Evolutionary conservation across 805 yeast genomes (phyloP), one percentile per base, ranked within the genome.

Genomic region (Yarrowia deformans): DNA sequence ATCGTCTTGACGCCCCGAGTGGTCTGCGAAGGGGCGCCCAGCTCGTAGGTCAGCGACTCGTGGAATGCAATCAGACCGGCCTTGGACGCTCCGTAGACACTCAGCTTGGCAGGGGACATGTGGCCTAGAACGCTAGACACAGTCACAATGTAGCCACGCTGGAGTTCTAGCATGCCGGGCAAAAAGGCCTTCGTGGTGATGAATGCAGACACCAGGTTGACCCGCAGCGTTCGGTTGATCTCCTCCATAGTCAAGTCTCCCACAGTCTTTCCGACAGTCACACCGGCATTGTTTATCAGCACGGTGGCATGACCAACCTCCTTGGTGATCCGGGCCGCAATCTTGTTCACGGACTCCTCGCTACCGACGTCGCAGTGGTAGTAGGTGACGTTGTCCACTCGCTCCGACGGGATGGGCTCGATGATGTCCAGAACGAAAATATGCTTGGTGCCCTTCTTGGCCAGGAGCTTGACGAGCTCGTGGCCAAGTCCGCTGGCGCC

Each of bases 11-110:
- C 85, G 9, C 90, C 72, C 1, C 64, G 68, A 8, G 49, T 69
- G 46, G 50, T 60, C 55, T 37, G 35, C 8, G 83, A 78, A 0
- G 86, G 84, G 0, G 86, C 83, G 0, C 89, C 88, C 37, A 90
- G 75, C 77, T 90, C 95, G 74, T 86, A 87, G 0, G 90, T 85
- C 43, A 94, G 79, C 0, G 94, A 87, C 76, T 91, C 97, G 76
- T 93, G 98, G 50, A 93, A 79, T 0, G 94, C 93, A 67, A 94
- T 86, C 37, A 91, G 78, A 0, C 96, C 98, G 0, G 97, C 88
- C 76, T 94, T 94, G 16, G 97, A 85, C 0, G 98, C 97, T 0
- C 97, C 97, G 75, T 94, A 94, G 0, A 90, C 90, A 70, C 80
- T 81, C 69, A 91, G 81, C 29, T 89, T 82, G 10, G 97, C 93